Evolutionary conservation across 2,329 filamentous ascomycete genomes (phyloP).

Genomic region (Colletotrichum sp.): DNA sequence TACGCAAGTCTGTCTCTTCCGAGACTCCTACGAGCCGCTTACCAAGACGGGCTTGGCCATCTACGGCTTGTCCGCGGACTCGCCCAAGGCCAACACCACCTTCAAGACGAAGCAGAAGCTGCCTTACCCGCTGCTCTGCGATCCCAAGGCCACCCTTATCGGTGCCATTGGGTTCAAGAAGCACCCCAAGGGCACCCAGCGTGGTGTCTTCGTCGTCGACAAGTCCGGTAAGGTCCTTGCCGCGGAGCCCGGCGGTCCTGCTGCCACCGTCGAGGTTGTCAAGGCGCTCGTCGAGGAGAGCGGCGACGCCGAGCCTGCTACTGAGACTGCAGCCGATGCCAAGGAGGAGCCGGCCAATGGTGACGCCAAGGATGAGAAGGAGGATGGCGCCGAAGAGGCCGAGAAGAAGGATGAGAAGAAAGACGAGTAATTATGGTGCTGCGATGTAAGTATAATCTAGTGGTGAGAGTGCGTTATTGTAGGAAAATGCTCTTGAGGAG

Average conservation of each 20-base stretch:
- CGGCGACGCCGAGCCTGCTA: conserved; percentile 32
- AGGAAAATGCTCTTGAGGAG: not conserved
- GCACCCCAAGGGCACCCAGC: conserved; percentile 75
- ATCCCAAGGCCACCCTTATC: conserved; percentile 77
- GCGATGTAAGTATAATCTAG: conserved; percentile 1
- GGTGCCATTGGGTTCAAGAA: conserved; percentile 90
- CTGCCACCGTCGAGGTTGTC: conserved; percentile 77
- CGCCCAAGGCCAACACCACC: conserved; percentile 87
- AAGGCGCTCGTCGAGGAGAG: conserved; percentile 66
- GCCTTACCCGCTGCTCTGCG: conserved; percentile 87
- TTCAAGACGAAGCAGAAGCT: conserved; percentile 93
- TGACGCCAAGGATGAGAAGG: conserved; percentile 27
- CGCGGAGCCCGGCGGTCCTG: conserved; percentile 76
- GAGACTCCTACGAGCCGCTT: conserved; percentile 79
- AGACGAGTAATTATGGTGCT: conserved; percentile 11
- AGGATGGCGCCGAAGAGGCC: conserved; percentile 22
- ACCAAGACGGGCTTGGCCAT: conserved; percentile 82
- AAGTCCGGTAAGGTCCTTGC: conserved; percentile 83
- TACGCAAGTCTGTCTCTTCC: conserved; percentile 90
- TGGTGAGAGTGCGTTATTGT: not conserved
- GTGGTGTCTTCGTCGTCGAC: conserved; percentile 87
- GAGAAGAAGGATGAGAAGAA: conserved; percentile 15
- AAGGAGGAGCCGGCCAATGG: conserved; percentile 32
- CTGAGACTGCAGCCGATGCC: conserved; percentile 42
- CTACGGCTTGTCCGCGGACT: conserved; percentile 89